These are phyloP conservation scores for Claviceps sp. DNA, from an alignment of 2,329 filamentous ascomycete genomes.

Conservation along the genomic window DNA sequence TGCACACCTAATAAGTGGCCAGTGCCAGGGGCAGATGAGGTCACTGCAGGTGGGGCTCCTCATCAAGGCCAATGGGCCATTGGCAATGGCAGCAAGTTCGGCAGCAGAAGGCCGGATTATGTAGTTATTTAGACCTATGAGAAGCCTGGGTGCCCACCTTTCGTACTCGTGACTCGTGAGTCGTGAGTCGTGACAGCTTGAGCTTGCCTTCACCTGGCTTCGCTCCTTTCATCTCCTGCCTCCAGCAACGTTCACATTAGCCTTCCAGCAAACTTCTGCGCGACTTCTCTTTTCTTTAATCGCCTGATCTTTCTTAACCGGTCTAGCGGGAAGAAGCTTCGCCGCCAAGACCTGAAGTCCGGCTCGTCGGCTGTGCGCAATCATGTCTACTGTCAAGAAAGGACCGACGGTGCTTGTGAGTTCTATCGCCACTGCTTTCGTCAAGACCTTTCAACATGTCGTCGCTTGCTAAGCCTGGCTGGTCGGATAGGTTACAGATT, in stretches of 20 bases:
- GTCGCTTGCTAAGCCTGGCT: constrained; percentile 6
- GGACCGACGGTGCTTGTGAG: constrained; percentile 48
- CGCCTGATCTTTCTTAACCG: neutral
- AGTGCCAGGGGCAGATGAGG: neutral
- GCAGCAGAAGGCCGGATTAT: neutral
- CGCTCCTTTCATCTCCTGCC: neutral
- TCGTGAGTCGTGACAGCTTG: neutral
- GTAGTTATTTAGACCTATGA: neutral
- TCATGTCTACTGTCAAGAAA: constrained; percentile 36
- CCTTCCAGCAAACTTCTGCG: neutral
- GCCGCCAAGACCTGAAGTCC: neutral
- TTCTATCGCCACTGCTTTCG: neutral
- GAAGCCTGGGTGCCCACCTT: neutral
- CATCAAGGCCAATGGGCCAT: too few species aligned
- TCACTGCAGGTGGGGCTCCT: neutral
- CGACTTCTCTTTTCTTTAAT: neutral
- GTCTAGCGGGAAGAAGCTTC: neutral
- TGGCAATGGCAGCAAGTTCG: neutral
- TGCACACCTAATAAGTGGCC: neutral
- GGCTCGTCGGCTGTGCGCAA: neutral
- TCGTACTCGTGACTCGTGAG: too few species aligned
- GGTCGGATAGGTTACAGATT: constrained; percentile 22
- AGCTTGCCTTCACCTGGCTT: neutral
- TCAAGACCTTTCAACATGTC: neutral
- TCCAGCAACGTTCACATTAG: neutral